Conservation (phyloP, 495 filamentous ascomycete species). For the Trichoderma parareesei region DNA sequence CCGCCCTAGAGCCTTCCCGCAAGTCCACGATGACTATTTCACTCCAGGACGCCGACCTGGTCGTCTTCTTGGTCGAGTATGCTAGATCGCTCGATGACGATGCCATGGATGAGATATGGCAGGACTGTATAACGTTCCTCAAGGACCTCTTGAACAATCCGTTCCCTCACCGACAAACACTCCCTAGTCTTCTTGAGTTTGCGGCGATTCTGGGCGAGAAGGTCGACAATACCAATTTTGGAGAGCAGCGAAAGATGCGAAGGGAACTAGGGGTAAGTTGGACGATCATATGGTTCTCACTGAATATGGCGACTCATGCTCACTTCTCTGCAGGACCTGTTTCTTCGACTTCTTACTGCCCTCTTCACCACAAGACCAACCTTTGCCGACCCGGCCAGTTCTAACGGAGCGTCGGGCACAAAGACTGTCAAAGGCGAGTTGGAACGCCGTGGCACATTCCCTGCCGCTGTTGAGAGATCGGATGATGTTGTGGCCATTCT, state of each 20-base stretch:
- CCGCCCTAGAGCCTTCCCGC: slow-evolving; percentile 65
- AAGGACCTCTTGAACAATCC: slow-evolving; percentile 88
- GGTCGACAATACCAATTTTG: slow-evolving; percentile 95
- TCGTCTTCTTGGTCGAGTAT: slow-evolving; percentile 83
- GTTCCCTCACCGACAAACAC: slow-evolving; percentile 84
- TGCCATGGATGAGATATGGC: slow-evolving; percentile 98
- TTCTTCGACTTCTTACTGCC: slow-evolving; percentile 77
- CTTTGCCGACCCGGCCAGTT: slow-evolving; percentile 43
- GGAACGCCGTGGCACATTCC: slow-evolving; percentile 20
- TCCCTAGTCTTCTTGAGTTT: slow-evolving; percentile 83
- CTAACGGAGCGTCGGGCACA: slow-evolving; percentile 18
- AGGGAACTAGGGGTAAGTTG: slow-evolving; percentile 76
- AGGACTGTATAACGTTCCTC: slow-evolving; percentile 85
- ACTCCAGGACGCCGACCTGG: slow-evolving; percentile 71
- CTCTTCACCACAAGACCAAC: slow-evolving; percentile 83
- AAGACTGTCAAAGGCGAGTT: slow-evolving; percentile 18
- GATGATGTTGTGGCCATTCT: slow-evolving; percentile 80
- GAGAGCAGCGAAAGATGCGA: slow-evolving; percentile 89
- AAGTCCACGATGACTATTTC: slow-evolving; percentile 83
- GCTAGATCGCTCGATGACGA: slow-evolving; percentile 87
- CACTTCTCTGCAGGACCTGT: slow-evolving; percentile 61
- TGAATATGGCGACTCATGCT: slow-evolving; percentile 20
- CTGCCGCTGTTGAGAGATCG: slow-evolving; percentile 35
- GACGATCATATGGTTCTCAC: background rate
- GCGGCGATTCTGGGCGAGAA: slow-evolving; percentile 85